These are phyloP conservation scores for Lantana camara DNA, from an alignment of 257 asterid species.

Conservation along the genomic window DNA sequence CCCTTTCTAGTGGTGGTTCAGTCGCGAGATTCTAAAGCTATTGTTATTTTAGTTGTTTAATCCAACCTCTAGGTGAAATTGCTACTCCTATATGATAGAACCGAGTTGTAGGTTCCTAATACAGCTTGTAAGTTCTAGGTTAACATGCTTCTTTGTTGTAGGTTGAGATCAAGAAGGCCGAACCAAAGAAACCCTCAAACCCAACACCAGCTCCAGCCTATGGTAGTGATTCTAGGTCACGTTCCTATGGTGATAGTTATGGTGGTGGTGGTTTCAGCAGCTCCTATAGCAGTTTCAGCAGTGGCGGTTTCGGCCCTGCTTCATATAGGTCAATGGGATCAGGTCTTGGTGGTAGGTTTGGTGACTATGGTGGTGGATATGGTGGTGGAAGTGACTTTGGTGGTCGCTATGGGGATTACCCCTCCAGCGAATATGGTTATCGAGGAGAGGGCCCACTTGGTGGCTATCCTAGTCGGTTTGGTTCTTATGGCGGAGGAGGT, in stretches of 20 bases:
- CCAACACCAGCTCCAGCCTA: constrained; percentile 78
- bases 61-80: constrained; percentile 20
- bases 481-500: constrained; percentile 81
- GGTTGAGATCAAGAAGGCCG: constrained; percentile 99
- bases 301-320: constrained; percentile 88
- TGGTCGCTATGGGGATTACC: constrained; percentile 82
- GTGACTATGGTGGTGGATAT: constrained; percentile 81
- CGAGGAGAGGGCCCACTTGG: constrained; percentile 80
- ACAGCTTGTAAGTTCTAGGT: constrained; percentile 64
- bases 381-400: constrained; percentile 72
- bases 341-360: constrained; percentile 75
- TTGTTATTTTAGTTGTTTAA: constrained; percentile 22
- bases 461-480: constrained; percentile 76
- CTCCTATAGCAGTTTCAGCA: constrained; percentile 69
- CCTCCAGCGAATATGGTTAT: constrained; percentile 73
- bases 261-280: constrained; percentile 69
- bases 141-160: constrained; percentile 96
- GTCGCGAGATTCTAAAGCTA: constrained; percentile 14
- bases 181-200: constrained; percentile 99
- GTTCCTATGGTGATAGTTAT: constrained; percentile 77
- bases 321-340: constrained; percentile 91
- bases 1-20: constrained; percentile 13
- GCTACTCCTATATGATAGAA: constrained; percentile 21
- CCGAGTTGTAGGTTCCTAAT: constrained; percentile 35
- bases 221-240: constrained; percentile 94